Evolutionary conservation across 768 basidiomycete species (phyloP), one percentile per base, ranked within the genome.

Genomic region (Amanita inopinata): DNA sequence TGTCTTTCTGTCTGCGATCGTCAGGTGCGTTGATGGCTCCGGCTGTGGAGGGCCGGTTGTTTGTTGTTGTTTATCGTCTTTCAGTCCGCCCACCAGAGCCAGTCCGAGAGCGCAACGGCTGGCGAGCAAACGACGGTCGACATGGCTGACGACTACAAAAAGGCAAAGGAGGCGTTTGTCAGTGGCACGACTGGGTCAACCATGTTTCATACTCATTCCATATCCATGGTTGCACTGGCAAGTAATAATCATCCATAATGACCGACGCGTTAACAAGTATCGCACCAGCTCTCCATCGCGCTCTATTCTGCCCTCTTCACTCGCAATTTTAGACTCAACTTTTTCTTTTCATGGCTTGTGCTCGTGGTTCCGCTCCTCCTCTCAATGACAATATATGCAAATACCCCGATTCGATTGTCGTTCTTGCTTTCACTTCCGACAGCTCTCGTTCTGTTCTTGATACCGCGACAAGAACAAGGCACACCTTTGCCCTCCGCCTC

Each of bases 331-430:
- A 40, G 61, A 3, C 56, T 69, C 22, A 57, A 63, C 14, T 67
- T 75, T 43, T 33, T 62, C 9, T 39, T 65, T 24, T 80, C 89
- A 57, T 88, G 76, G 69, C 27, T 67, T 5, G 57, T 85, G 7
- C 72, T 93, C 9, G 73, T 81, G 5, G 40, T 86, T 0, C 94
- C 94, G 0, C 65, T 93, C n/a, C 66, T 92, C 2, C 66, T 93
- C 6, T 82, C 78, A 2, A 76, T 96, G 62, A 94, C 94, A 0
- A 41, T 83, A 20, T 82, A 80, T 52, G 80, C 89, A 0, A 59
- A 71, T 22, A 59, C 61, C 8, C 82, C 89, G 0, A 50, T 61
- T 2, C 39, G 64, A 2, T 69, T 91, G 40, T 72, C 73, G 9
- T 11, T 69, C 0, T 41, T 72, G 1, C 56, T 89, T 1, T 48